Base-by-base conservation (phyloP, 148 eudicot genomes). In the Fallopia convolvulus region DNA sequence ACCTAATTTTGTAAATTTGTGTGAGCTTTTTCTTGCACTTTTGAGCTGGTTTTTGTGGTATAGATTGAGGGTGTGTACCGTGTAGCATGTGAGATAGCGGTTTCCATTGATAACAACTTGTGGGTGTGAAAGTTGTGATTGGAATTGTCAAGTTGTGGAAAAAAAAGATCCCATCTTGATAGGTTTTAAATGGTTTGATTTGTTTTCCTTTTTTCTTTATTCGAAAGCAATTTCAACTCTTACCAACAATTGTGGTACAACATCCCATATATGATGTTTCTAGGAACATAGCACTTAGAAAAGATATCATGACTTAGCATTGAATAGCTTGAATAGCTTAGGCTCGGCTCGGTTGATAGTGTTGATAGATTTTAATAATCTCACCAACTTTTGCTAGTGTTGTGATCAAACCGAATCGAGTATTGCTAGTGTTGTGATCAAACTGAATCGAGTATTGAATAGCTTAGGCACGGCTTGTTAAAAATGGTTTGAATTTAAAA, bases 11-110 rank as follows among this genome's bases (percentile, higher is more conserved):
- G 72, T 68, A 33, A 68, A 68, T 36, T 68, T 36, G 46, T 68
- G 72, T 68, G 70, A 65, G 70, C 18, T 65, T 65, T 65, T 65
- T 32, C 6, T 30, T 65, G 46, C 72, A 68, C 72, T 68, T 68
- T 68, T 68, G 44, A 36, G 72, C 72, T 68, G 72, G n/a, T 36
- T 68, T 68, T 68, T 68, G 72, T 36, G 46, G 72, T 68, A 46
- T 20, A 36, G 4, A 65, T 65, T 65, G 42, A 65, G 36, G 70
- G 39, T 65, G 70, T 65, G 15, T 26, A 26, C 30, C 30, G 30
- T 26, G 30, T 26, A 26, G 40, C 18, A 41, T 65, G 40, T 65
- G 70, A 65, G 39, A 65, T 17, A 30, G 12, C 11, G 17, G 70
- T 39, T 68, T 68, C 21, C 7, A 15, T 46, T 68, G 72, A 68